Conservation (phyloP, 352 stramenopile genomes). For the Globisporangium apiculatum region DNA sequence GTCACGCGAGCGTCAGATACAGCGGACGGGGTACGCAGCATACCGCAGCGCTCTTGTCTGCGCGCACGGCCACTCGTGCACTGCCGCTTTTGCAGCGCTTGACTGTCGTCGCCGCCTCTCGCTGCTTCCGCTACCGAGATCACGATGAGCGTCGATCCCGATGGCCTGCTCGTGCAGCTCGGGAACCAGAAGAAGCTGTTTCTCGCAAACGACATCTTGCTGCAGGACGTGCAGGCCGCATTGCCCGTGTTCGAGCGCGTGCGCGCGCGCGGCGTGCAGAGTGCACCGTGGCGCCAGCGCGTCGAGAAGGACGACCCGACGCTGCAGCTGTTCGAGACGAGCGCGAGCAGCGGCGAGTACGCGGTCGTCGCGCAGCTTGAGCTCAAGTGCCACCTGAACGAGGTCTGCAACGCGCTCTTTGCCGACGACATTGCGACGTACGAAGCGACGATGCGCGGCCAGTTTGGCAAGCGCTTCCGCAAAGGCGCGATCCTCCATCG, state of each 20-base stretch:
- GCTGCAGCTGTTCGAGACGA: constrained; percentile 21
- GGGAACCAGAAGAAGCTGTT: constrained; percentile 30
- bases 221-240: constrained; percentile 17
- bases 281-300: constrained; percentile 16
- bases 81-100: too few relatives aligned
- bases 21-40: too few relatives aligned
- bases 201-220: constrained; percentile 24
- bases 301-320: constrained; percentile 14
- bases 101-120: not conserved
- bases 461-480: constrained; percentile 47
- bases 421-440: constrained; percentile 33
- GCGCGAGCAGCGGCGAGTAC: constrained; percentile 12
- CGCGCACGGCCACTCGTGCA: too few relatives aligned
- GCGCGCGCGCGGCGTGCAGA: constrained; percentile 10
- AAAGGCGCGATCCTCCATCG: constrained; percentile 30
- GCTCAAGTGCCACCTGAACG: constrained; percentile 53
- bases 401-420: constrained; percentile 49
- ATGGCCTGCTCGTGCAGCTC: constrained; percentile 28
- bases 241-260: constrained; percentile 13
- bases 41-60: too few relatives aligned
- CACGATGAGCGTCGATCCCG: constrained; percentile 8
- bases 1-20: too few relatives aligned
- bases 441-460: constrained; percentile 33
- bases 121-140: not conserved
- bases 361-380: constrained; percentile 38